Percentiles rank a stretch among this genome's conserved stretches.
Evolutionary conservation across 352 stramenopile genomes (phyloP).

Genomic region (Phytophthora vignae): DNA sequence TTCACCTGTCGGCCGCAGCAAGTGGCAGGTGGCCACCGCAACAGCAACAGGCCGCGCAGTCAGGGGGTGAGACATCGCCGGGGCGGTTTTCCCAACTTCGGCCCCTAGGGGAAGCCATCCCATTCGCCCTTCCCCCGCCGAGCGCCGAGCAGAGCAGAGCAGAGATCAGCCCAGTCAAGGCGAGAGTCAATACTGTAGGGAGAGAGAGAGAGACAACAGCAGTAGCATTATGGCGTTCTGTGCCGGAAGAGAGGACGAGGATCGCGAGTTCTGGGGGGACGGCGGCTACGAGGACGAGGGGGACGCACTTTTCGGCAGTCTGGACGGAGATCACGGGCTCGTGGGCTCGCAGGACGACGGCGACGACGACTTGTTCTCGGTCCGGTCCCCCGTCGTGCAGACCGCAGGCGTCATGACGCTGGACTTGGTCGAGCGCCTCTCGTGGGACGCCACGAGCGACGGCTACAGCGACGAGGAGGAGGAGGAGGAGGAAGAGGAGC

Average conservation of each 20-base stretch:
- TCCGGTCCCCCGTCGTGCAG: constrained; percentile 14
- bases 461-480: constrained; percentile 15
- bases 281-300: constrained; percentile 35
- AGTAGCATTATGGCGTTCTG: constrained; percentile 37
- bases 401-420: neutral
- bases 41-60: constrained; percentile 34
- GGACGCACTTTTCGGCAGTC: constrained; percentile 32
- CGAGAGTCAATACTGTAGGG: neutral
- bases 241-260: constrained; percentile 26
- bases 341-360: constrained; percentile 23
- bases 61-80: constrained; percentile 26
- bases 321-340: constrained; percentile 18
- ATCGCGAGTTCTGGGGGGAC: constrained; percentile 9
- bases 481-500: no score
- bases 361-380: constrained; percentile 19
- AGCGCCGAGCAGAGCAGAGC: neutral
- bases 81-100: constrained; percentile 28
- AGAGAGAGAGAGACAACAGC: neutral
- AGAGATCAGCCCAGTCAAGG: constrained; percentile 5
- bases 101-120: constrained; percentile 24
- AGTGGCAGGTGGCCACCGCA: constrained; percentile 6
- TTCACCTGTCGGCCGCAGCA: neutral
- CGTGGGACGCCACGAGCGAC: constrained; percentile 38
- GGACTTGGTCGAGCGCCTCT: constrained; percentile 34
- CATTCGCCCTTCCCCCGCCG: constrained; percentile 28